Evolutionary conservation across 2,329 filamentous ascomycete genomes (phyloP).

Genomic region (Hypoxylon sp.): DNA sequence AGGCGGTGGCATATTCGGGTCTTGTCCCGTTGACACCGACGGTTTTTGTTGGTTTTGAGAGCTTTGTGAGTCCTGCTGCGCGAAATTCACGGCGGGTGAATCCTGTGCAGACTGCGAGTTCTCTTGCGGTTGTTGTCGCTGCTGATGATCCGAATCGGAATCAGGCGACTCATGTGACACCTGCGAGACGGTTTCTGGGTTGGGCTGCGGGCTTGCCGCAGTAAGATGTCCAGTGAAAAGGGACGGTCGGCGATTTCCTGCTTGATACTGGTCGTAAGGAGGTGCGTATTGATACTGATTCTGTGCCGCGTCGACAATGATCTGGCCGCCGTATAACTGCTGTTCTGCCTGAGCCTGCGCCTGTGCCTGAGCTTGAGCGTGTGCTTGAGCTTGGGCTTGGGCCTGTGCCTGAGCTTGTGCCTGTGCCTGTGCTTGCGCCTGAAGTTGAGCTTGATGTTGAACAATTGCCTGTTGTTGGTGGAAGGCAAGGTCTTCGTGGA

Average conservation of each 20-base stretch:
- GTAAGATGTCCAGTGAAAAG: constrained; percentile 52
- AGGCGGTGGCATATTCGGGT: constrained; percentile 65
- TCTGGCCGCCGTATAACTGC: constrained; percentile 56
- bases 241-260: constrained; percentile 48
- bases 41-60: constrained; percentile 47
- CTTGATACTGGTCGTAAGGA: constrained; percentile 52
- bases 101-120: constrained; percentile 62
- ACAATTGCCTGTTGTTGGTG: constrained; percentile 58
- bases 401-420: constrained; percentile 42
- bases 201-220: constrained; percentile 59
- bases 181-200: constrained; percentile 74
- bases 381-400: constrained; percentile 41
- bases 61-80: constrained; percentile 48
- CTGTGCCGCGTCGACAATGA: constrained; percentile 59
- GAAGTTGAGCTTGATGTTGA: constrained; percentile 51
- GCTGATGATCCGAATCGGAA: constrained; percentile 64
- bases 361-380: constrained; percentile 52
- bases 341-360: constrained; percentile 44
- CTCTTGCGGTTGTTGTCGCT: constrained; percentile 50
- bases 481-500: constrained; percentile 61
- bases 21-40: constrained; percentile 50
- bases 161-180: constrained; percentile 73
- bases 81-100: constrained; percentile 60
- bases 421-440: constrained; percentile 34
- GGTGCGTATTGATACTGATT: constrained; percentile 57